Conservation (phyloP, 2,329 filamentous ascomycete genomes). For the Penicillium sp. region DNA sequence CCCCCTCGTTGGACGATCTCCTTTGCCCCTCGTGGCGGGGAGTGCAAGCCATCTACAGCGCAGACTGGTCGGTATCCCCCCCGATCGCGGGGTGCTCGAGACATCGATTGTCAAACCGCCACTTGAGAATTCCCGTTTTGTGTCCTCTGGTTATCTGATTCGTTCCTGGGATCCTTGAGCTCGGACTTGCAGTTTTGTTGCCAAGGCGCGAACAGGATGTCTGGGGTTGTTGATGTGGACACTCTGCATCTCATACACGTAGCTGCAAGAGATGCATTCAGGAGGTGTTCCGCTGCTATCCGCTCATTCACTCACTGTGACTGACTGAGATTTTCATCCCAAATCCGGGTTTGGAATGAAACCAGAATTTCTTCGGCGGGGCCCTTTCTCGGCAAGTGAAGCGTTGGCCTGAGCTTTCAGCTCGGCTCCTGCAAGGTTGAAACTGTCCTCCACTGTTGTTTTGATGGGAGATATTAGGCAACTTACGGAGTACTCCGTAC, state of each 20-base stretch:
- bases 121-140: too few species aligned
- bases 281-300: too few species aligned
- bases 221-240: slow-evolving; percentile 3
- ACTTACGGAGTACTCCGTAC: too few species aligned
- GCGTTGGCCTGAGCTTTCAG: slow-evolving; percentile 9
- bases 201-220: slow-evolving; percentile 1
- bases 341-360: too few species aligned
- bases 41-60: slow-evolving; percentile 5
- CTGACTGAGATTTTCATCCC: too few species aligned
- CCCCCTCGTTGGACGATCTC: background rate
- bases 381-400: slow-evolving; percentile 9
- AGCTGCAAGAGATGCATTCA: too few species aligned
- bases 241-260: slow-evolving; percentile 2
- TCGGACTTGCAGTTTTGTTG: background rate
- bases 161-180: background rate
- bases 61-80: too few species aligned
- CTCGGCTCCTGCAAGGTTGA: slow-evolving; percentile 6
- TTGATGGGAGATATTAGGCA: too few species aligned
- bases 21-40: slow-evolving; percentile 5
- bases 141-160: slow-evolving; percentile 1
- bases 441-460: too few species aligned
- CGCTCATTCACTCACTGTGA: too few species aligned
- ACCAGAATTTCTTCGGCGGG: slow-evolving; percentile 1
- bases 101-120: too few species aligned
- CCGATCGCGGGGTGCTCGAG: too few species aligned